These are phyloP conservation scores for Takashimella koratensis DNA, from an alignment of 1,284 basidiomycete species.

Conservation along the genomic window DNA sequence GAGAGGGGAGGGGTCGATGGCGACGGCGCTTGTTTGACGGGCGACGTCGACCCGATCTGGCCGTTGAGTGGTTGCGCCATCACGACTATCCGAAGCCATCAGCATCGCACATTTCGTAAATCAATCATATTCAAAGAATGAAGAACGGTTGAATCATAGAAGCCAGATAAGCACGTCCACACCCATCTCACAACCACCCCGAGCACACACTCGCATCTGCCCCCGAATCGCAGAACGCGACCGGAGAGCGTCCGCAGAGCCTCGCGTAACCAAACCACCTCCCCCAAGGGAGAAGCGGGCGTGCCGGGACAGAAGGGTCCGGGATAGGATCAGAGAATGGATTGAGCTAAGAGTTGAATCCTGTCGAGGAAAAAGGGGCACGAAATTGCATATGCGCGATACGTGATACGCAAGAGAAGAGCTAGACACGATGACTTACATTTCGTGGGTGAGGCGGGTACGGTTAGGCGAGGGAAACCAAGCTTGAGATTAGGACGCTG, in stretches of 20 bases:
- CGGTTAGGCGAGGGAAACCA: too few species aligned
- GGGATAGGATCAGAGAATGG: constrained; percentile 46
- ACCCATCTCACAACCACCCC: constrained; percentile 18
- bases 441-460: too few species aligned
- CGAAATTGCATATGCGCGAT: background rate
- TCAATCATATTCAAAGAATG: too few species aligned
- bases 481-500: too few species aligned
- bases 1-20: too few species aligned
- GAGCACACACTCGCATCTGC: constrained; percentile 26
- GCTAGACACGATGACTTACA: too few species aligned
- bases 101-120: too few species aligned
- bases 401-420: background rate
- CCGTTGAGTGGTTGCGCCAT: too few species aligned
- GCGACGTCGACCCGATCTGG: too few species aligned
- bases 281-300: constrained; percentile 14
- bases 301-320: constrained; percentile 14
- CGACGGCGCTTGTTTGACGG: too few species aligned
- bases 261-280: background rate
- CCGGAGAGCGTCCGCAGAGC: background rate
- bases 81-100: too few species aligned
- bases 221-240: constrained; percentile 29
- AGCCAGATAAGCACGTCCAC: constrained; percentile 43
- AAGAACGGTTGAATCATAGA: constrained; percentile 37
- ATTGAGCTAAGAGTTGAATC: constrained; percentile 51
- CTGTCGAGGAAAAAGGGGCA: constrained; percentile 19